These are phyloP conservation scores for Lodderomyces jiufengensis DNA, from an alignment of 1,139 yeast species.

Conservation along the genomic window DNA sequence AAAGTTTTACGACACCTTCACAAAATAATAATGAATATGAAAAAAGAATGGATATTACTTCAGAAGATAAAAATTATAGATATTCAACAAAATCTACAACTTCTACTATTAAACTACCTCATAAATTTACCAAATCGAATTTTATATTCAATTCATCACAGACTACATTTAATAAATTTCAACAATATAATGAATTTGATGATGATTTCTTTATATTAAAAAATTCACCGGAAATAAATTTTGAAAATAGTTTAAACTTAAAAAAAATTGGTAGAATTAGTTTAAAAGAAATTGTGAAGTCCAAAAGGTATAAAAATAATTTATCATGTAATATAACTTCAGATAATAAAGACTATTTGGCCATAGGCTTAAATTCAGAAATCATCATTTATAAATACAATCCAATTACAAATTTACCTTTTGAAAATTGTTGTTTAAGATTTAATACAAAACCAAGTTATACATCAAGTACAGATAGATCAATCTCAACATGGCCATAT, in stretches of 20 bases:
- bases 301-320: conserved; percentile 33
- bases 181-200: no score
- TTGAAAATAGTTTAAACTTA: conserved; percentile 25
- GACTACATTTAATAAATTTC: no score
- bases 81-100: conserved; percentile 3
- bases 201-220: no score
- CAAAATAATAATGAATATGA: neutral
- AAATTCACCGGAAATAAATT: conserved; percentile 32
- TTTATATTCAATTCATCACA: neutral
- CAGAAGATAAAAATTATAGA: conserved; percentile 6
- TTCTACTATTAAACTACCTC: neutral
- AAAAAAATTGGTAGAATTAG: conserved; percentile 22
- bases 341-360: conserved; percentile 19
- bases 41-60: neutral
- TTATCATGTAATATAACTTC: conserved; percentile 19
- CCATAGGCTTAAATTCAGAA: conserved; percentile 29
- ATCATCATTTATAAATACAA: conserved; percentile 29
- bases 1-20: conserved; percentile 17
- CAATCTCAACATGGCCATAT: conserved; percentile 46
- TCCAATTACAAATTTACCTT: conserved; percentile 22
- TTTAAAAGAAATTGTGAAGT: conserved; percentile 17
- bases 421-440: conserved; percentile 20
- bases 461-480: conserved; percentile 36
- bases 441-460: conserved; percentile 40
- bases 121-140: neutral